Evolutionary conservation across 2,329 filamentous ascomycete genomes (phyloP).

Genomic region (Apiospora kogelbergensis): DNA sequence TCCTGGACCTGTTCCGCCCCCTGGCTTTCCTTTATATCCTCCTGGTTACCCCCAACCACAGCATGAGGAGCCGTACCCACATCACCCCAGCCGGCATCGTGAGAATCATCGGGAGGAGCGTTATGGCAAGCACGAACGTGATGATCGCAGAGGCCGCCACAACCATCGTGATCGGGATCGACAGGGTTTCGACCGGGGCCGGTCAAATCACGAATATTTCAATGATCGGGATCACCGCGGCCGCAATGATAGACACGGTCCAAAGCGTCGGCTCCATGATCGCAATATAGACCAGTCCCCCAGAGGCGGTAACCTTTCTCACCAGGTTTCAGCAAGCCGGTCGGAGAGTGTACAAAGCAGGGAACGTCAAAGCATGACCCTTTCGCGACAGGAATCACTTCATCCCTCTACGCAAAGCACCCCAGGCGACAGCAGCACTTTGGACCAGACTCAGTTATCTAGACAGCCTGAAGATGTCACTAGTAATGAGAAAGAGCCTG

Average conservation of each 20-base stretch:
- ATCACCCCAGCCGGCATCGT: not conserved
- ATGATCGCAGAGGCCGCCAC: conserved; percentile 2
- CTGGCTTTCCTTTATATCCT: not conserved
- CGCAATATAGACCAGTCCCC: not conserved
- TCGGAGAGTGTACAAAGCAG: not conserved
- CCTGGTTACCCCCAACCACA: not conserved
- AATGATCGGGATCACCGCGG: conserved; percentile 4
- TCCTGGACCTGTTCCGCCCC: conserved; percentile 1
- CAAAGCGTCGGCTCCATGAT: not conserved
- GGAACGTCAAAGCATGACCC: not conserved
- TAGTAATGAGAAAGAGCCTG: not conserved
- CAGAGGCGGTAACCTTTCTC: not conserved
- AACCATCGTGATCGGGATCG: not conserved
- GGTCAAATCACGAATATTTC: not conserved
- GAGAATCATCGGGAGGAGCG: conserved; percentile 6
- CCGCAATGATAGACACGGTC: conserved; percentile 3
- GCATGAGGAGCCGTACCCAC: not conserved
- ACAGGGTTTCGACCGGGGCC: not conserved
- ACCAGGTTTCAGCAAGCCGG: not conserved
- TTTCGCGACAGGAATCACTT: not conserved
- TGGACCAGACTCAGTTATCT: not conserved
- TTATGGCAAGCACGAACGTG: conserved; percentile 8
- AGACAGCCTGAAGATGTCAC: not conserved
- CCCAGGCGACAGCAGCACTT: not conserved
- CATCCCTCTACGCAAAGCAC: not conserved